Percentiles rank a stretch among this genome's conserved stretches.
These are phyloP conservation scores for Earliella scabrosa DNA, from an alignment of 1,284 basidiomycete genomes.

Conservation along the genomic window DNA sequence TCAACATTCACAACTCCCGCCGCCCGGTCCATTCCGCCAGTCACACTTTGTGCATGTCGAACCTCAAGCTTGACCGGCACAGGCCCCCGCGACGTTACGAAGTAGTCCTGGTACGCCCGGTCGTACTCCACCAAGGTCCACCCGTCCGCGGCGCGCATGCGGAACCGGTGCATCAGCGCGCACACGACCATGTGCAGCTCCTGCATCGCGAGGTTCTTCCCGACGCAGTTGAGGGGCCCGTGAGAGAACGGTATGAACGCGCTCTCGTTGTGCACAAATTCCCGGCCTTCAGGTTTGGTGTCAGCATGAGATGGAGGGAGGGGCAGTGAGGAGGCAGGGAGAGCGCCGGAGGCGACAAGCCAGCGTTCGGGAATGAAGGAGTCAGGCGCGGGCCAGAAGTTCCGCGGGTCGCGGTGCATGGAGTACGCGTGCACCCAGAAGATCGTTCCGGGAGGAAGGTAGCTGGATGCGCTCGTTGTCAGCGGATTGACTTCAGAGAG, in stretches of 20 bases:
- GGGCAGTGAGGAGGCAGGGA: too few species aligned
- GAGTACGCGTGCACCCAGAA: conserved; percentile 25
- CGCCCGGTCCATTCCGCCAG: too few species aligned
- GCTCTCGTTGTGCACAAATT: neutral
- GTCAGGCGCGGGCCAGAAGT: conserved; percentile 29
- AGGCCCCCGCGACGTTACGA: neutral
- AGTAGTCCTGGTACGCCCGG: neutral
- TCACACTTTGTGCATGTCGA: too few species aligned
- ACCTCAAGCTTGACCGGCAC: too few species aligned
- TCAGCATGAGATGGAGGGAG: neutral
- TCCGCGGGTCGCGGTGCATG: conserved; percentile 32
- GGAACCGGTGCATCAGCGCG: neutral
- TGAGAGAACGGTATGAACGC: conserved; percentile 27
- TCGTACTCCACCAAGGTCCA: neutral
- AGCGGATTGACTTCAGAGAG: too few species aligned
- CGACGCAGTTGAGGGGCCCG: neutral
- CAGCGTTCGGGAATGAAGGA: conserved; percentile 34
- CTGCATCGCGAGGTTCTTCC: too few species aligned
- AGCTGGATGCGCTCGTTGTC: conserved; percentile 15
- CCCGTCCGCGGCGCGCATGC: neutral
- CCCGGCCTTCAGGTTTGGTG: neutral
- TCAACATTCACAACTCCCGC: too few species aligned
- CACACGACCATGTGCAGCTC: neutral
- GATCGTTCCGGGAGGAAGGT: conserved; percentile 28
- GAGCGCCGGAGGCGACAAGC: conserved; percentile 19